Base-by-base conservation (phyloP, 2,329 filamentous ascomycete species). In the Pseudogymnoascus sp. region DNA sequence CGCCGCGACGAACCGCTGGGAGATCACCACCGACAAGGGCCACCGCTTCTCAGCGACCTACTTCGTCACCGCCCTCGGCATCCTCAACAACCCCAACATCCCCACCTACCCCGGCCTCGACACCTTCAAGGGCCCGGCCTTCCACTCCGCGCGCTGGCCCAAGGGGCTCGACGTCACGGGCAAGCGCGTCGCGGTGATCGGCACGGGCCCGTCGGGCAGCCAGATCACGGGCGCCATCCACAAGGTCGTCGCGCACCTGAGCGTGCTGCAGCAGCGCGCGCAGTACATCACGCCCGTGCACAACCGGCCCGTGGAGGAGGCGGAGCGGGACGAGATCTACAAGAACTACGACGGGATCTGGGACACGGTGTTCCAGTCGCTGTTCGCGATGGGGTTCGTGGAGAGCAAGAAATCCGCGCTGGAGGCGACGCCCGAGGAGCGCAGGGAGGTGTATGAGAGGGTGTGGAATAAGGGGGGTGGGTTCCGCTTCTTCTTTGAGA, bases 131-230 rank as follows among this genome's bases (percentile, higher is more conserved):
- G 82, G 83, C 8, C 70, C 77, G 1, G 67, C 83, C 6, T 73
- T 85, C 33, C 83, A 86, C 69, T 83, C 79, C 3, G 82, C 82
- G 1, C 74, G 74, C 15, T 86, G 83, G 82, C 79, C 81, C 1
- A 73, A 79, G 31, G 71, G 76, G 17, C 80, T 82, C 42, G 77
- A 82, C 60, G 76, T 78, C 64, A 69, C 74, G n/a, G 78, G 76
- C 64, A 85, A 84, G 69, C 77, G 74, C 0, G 78, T 85, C 7
- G 81, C 78, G 2, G 75, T 86, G n/a, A 82, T 86, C 60, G 83
- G 83, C 8, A 84, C 82, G 61, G 82, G 82, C 6, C 77, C 82
- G 17, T 82, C 80, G 0, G 82, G 80, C 0, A 76, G 84, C 13
- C 83, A 85, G 66, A 74, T 85, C 23, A 64, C 72, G 2, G 68